phyloP scores from a whole-genome alignment of 1,284 basidiomycete species.

The Coniferiporia sulphurascens region DNA sequence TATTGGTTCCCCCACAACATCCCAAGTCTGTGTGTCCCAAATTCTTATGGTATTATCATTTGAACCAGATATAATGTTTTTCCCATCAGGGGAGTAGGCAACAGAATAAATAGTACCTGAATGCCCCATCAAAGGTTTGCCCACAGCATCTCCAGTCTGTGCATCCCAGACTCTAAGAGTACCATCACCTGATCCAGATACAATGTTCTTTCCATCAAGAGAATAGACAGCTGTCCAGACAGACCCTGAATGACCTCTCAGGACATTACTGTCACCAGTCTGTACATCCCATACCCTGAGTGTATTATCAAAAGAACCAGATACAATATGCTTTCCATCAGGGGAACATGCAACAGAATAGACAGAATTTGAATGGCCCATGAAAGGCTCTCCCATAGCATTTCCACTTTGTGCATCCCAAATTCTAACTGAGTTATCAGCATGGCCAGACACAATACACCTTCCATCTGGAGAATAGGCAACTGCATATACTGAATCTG shows the following conservation, averaged over 20 bases:
- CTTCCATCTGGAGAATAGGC: too few relatives aligned
- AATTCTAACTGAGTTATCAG: too few relatives aligned
- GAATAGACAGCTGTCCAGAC: background rate
- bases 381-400: background rate
- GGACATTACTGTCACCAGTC: background rate
- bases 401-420: background rate
- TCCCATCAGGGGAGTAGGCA: conserved; percentile 16
- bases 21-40: conserved; percentile 17
- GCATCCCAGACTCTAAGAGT: background rate
- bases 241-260: background rate
- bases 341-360: conserved; percentile 19
- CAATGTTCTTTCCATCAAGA: background rate
- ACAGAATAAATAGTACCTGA: conserved; percentile 1
- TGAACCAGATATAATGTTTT: conserved; percentile 16
- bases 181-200: background rate
- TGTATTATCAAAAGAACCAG: conserved; percentile 17
- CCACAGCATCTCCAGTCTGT: conserved; percentile 1
- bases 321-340: conserved; percentile 18
- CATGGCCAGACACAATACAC: too few relatives aligned
- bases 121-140: conserved; percentile 9
- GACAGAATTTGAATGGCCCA: conserved; percentile 15
- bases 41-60: conserved; percentile 15
- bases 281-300: conserved; percentile 20
- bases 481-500: too few relatives aligned
- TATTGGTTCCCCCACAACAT: background rate